Conservation (phyloP, 768 basidiomycete species). For the Tricholoma saponaceum region DNA sequence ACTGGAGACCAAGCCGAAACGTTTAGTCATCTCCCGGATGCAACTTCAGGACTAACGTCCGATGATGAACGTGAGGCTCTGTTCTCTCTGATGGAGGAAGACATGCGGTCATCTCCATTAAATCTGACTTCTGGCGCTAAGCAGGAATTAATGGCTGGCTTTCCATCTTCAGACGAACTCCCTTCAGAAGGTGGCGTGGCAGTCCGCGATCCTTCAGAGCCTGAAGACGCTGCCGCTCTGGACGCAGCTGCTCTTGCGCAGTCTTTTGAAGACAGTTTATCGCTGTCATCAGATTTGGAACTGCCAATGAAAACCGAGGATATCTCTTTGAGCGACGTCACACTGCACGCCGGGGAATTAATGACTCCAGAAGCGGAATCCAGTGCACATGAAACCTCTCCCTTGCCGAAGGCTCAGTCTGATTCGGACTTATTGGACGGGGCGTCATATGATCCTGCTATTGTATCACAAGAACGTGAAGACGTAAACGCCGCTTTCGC, state of each 20-base stretch:
- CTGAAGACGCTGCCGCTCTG: background rate
- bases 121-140: background rate
- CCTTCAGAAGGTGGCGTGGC: background rate
- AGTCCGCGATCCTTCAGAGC: background rate
- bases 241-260: background rate
- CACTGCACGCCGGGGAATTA: background rate
- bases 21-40: background rate
- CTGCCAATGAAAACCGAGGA: background rate
- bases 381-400: background rate
- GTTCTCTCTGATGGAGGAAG: background rate
- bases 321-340: background rate
- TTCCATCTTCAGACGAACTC: background rate
- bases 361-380: background rate
- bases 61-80: background rate
- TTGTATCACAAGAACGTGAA: constrained; percentile 5
- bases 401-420: background rate
- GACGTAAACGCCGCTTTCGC: constrained; percentile 36
- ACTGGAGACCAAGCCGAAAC: background rate
- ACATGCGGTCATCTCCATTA: background rate
- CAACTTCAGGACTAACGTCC: background rate
- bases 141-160: background rate
- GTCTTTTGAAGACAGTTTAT: background rate
- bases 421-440: background rate
- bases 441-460: background rate
- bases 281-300: background rate